Base-by-base conservation (phyloP, 1,284 basidiomycete genomes). In the Schizophyllum amplum region DNA sequence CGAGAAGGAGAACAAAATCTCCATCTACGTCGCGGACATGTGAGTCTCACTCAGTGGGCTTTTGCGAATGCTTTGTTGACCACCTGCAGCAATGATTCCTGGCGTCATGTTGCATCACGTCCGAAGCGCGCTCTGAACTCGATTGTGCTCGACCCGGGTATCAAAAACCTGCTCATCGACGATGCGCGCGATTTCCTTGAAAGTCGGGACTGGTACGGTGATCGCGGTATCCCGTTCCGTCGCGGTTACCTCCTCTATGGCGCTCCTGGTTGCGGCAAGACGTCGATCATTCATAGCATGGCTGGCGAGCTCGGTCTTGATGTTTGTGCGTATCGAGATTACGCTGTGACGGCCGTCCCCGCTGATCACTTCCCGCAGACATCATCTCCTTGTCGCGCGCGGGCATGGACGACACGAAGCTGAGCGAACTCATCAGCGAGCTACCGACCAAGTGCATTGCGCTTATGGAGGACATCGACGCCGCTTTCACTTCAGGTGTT, bases 391-490 rank as follows among this genome's bases (percentile, higher is more conserved):
- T 92, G n/a, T 84, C 87, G 1, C 78, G 82, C n/a, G 67, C 74
- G 4, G 83, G 83, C 9, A 68, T 93, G 57, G 87, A 91, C 65
- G 90, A 93, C 65, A 72, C 74, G 0, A 67, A 71, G 5, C 77
- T 92, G 24, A 75, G 72, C 51, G 75, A 81, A 24, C 72, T 90
- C 42, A 82, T 90, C 57, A 76, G 79, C 7, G 75, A 79, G 5
- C 76, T 92, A 1, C 88, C 90, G 55, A 76, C 82, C 54, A 75
- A 79, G 61, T 87, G 83, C 61, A 85, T 92, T 57, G 82, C 86
- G 0, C 72, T 92, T 22, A 87, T 92, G 79, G 90, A 92, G 69
- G 90, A 90, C 64, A 85, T 90, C 57, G 87, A 90, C 60, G 87
- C 83, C 3, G 86, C 85, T 0, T 87, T 89, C 67, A 79, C 78